Evolutionary conservation across 768 basidiomycete genomes (phyloP), one percentile per base, ranked within the genome.

Genomic region (Tulasnella calospora): DNA sequence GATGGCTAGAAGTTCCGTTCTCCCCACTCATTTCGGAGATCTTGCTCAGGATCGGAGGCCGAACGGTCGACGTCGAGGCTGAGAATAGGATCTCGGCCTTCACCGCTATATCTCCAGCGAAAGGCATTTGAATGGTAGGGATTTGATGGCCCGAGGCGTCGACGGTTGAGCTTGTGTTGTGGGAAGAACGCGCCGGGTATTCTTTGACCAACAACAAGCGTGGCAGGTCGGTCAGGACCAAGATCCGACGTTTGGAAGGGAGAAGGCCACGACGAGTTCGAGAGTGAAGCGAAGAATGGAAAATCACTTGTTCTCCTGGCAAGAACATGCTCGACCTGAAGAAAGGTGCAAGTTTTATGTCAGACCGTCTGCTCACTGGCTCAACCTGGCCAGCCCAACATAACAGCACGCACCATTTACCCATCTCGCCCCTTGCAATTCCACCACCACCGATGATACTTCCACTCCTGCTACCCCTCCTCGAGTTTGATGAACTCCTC

Each of bases 161-260:
- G 13, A 35, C 36, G 8, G 23, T 13, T 13, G 76, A 46, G 47
- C 7, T 57, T 23, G 74, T n/a, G 19, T n/a, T 30, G 30, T 38
- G 21, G 15, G 71, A 71, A 67, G 74, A 47, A 2, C 74, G 46
- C 8, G 44, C 74, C 17, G 74, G 35, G 51, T 76, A 67, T 51
- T 76, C 74, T 40, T 79, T 79, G 9, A 79, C 23, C 78, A 78
- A 70, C 12, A 79, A 12, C 30, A 79, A 44, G 5, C 78, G 78
- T 35, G 78, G 74, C 27, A 67, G 40, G 74, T 79, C 78, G 23
- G 78, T 79, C 35, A 79, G 40, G 21, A 79, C 78, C 51, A 79
- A 57, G 33, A 79, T 61, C 7, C 78, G 78, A 3, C 46, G 78
- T 40, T 79, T 79, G 41, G 74, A 41, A 61, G 44, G 78, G 30